Percentiles rank a stretch among this genome's conserved stretches.
phyloP scores from a whole-genome alignment of 2,329 filamentous ascomycete species.

The Colletotrichum noveboracense region DNA sequence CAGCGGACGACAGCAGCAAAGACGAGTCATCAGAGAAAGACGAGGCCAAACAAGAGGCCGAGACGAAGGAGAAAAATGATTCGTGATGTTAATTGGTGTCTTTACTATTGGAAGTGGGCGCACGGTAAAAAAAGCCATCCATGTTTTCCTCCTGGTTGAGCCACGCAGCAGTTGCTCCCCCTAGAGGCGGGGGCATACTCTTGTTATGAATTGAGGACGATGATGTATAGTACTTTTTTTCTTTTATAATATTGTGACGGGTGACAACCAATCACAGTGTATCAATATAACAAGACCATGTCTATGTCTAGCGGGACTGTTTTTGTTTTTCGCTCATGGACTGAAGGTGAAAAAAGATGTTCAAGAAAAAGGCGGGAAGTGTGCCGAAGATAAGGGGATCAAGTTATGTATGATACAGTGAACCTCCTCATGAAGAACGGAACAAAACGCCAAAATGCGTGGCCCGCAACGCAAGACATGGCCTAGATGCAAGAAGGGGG shows the following conservation, averaged over 20 bases:
- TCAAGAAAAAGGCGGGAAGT: neutral
- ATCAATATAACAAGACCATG: slow-evolving; percentile 6
- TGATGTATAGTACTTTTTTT: slow-evolving; percentile 15
- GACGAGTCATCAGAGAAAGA: slow-evolving; percentile 21
- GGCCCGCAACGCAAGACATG: neutral
- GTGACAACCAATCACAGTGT: slow-evolving; percentile 3
- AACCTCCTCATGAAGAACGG: neutral
- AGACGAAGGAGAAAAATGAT: slow-evolving; percentile 9
- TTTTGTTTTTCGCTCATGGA: neutral
- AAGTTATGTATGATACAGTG: neutral
- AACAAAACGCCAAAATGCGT: neutral
- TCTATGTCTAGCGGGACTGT: neutral
- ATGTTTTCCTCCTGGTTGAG: neutral
- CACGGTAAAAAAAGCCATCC: neutral
- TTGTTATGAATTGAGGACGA: slow-evolving; percentile 12
- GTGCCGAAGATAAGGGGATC: neutral
- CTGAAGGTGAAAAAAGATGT: neutral
- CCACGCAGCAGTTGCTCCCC: neutral
- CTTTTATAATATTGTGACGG: neutral
- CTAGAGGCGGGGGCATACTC: neutral
- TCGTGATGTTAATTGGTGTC: neutral
- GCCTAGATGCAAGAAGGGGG: neutral
- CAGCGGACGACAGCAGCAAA: slow-evolving; percentile 24
- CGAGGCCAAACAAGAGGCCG: neutral
- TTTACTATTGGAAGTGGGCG: neutral